Base-by-base conservation (phyloP, 441 rosid species). In the Aquilaria agallochum region DNA sequence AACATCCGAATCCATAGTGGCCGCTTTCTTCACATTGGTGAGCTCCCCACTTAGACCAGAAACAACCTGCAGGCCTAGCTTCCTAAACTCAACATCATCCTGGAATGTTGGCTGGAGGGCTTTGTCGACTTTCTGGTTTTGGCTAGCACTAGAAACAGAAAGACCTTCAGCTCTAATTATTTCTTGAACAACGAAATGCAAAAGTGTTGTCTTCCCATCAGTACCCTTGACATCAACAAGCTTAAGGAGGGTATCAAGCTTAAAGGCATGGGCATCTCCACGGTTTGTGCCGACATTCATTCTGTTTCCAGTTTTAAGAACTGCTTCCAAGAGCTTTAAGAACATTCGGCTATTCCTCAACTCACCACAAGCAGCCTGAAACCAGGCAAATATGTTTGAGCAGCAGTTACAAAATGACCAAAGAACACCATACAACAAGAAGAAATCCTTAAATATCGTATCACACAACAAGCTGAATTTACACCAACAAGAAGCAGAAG, bases 111-210 rank as follows among this genome's bases (percentile, higher is more conserved):
- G 71, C 50, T 60, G 82, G 51, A 74, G 72, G 0, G 72, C 78
- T 78, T 68, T 66, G 59, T 77, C 74, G 0, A 68, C 68, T 64
- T 53, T 59, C 3, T 33, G 70, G 61, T 67, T 79, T 61, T 75
- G 75, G 30, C 62, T 53, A 33, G 66, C 69, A 33, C 72, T 58
- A 30, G 83, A 74, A 60, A 83, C 67, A 2, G 75, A 69, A 51
- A 88, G 76, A 59, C 98, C 96, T 83, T 92, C 95, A 0, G 86
- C 72, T 74, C 83, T 78, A 47, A 79, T 85, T 42, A 92, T 89
- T 76, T 92, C 96, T 72, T 86, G 96, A 9, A 89, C 96, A 32
- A 92, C 95, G n/a, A 92, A 92, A 78, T 92, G 96, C 58, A 92
- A 12, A 32, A 89, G 80, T 0, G 86, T 92, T 58, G 98, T 92